phyloP scores from a whole-genome alignment of 768 basidiomycete species.

The Mycena filopes region DNA sequence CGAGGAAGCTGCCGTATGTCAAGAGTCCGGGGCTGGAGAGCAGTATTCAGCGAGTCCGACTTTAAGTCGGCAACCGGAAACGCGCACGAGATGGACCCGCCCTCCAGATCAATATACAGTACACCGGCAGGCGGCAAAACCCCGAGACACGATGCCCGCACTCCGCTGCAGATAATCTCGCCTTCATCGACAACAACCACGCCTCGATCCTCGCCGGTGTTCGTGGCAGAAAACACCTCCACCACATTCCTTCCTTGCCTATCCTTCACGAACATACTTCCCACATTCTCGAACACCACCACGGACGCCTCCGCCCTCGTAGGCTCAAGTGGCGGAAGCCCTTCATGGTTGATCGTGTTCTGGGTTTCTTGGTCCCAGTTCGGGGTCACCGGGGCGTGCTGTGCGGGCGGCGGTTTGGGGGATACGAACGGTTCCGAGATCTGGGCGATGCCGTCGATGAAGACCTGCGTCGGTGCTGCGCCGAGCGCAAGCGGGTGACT shows the following conservation, averaged over 20 bases:
- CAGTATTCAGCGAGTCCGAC: background rate
- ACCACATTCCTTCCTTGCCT: background rate
- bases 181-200: slow-evolving; percentile 24
- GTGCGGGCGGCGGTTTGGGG: slow-evolving; percentile 59
- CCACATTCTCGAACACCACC: slow-evolving; percentile 29
- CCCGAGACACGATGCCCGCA: background rate
- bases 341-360: slow-evolving; percentile 68
- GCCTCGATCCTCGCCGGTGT: slow-evolving; percentile 5
- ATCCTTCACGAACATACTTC: slow-evolving; percentile 25
- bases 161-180: slow-evolving; percentile 21
- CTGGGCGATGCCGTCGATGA: slow-evolving; percentile 86
- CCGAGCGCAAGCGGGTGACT: slow-evolving; percentile 84
- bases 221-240: slow-evolving; percentile 15
- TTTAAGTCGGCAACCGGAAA: too few species aligned
- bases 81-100: slow-evolving; percentile 26
- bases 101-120: slow-evolving; percentile 26
- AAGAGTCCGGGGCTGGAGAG: slow-evolving; percentile 23
- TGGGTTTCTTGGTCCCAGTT: slow-evolving; percentile 71
- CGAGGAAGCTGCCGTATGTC: slow-evolving; percentile 30
- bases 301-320: slow-evolving; percentile 4
- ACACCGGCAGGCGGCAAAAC: slow-evolving; percentile 4
- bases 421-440: slow-evolving; percentile 47
- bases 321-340: slow-evolving; percentile 66
- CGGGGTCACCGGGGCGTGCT: slow-evolving; percentile 63
- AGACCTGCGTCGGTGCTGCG: slow-evolving; percentile 84